Percentiles rank a stretch among this genome's conserved stretches.
Evolutionary conservation across 148 eudicot genomes (phyloP).

Genomic region (Silene conica): DNA sequence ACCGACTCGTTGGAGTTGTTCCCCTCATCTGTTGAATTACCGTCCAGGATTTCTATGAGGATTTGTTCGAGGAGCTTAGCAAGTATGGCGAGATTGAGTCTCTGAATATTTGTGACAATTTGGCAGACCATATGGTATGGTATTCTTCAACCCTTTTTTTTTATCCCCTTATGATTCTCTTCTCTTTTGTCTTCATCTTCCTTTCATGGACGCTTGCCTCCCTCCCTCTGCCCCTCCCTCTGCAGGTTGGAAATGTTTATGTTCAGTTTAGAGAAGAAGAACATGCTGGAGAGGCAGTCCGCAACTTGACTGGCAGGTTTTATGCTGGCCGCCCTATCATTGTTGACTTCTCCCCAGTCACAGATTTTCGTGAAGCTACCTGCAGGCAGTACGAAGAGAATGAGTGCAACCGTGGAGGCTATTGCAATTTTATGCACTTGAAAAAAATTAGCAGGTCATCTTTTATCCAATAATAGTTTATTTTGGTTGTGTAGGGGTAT

Average conservation of each 20-base stretch:
- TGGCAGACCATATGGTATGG: constrained; percentile 97
- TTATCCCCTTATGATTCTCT: background rate
- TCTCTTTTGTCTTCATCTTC: background rate
- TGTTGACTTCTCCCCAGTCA: constrained; percentile 94
- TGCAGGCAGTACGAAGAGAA: constrained; percentile 94
- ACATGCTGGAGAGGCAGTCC: constrained; percentile 78
- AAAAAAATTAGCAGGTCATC: constrained; percentile 63
- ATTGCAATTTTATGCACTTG: constrained; percentile 95
- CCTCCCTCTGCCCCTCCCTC: no score
- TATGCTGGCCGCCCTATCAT: constrained; percentile 97
- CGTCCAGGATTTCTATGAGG: constrained; percentile 89
- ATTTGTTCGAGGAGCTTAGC: constrained; percentile 83
- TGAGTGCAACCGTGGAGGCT: constrained; percentile 90
- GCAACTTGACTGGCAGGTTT: constrained; percentile 74
- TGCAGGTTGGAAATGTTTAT: constrained; percentile 89
- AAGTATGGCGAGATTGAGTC: constrained; percentile 89
- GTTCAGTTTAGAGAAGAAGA: constrained; percentile 94
- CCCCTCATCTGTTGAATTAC: background rate
- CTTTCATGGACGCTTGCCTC: background rate
- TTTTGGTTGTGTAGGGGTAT: no score
- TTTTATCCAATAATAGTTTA: no score
- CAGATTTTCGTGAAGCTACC: constrained; percentile 94
- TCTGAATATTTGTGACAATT: constrained; percentile 87
- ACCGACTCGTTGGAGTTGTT: background rate
- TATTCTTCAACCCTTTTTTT: background rate